Evolutionary conservation across 495 filamentous ascomycete species (phyloP), one percentile per base, ranked within the genome.

Genomic region (Tuber melanosporum): DNA sequence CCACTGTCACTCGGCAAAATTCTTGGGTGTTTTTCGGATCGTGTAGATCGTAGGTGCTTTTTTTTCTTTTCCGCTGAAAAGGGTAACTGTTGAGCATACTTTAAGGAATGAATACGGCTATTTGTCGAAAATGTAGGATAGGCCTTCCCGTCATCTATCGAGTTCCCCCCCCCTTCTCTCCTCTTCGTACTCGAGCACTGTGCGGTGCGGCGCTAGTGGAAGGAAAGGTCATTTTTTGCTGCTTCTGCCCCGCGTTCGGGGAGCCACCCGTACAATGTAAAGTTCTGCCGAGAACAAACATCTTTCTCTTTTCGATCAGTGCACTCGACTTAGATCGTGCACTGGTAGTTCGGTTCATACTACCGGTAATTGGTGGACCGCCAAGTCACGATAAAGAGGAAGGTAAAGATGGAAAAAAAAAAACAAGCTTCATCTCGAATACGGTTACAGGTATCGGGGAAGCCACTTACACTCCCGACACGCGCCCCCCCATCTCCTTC

Each of bases 381-480:
- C n/a, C 22, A 32, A 17, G n/a, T 17, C 14, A 32, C 26, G 26
- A 17, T 32, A 32, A 66, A 66, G 57, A 12, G 57, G 26, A 15
- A 32, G 57, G n/a, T 66, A 14, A n/a, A 66, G n/a, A n/a, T n/a
- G 26, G 7, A 26, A 32, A 2, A 32, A 32, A 17, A 17, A 17
- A 32, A 32, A 66, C n/a, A n/a, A 66, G 57, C 57, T 66, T 66
- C 57, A 66, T 66, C 57, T 66, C 57, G 57, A 66, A 66, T 17
- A 15, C 57, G 10, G 10, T 5, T 4, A 66, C 57, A 32, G 57
- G 57, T 66, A 12, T 66, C n/a, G n/a, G 57, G 52, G 26, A 66
- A 32, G 12, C 57, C n/a, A 66, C 57, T 32, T 66, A 66, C 3
- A 62, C n/a, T 20, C 52, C 52, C n/a, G 42, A 43, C 6, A 6